Evolutionary conservation across 257 asterid genomes (phyloP), one percentile per base, ranked within the genome.

Genomic region (Scutellaria minor): DNA sequence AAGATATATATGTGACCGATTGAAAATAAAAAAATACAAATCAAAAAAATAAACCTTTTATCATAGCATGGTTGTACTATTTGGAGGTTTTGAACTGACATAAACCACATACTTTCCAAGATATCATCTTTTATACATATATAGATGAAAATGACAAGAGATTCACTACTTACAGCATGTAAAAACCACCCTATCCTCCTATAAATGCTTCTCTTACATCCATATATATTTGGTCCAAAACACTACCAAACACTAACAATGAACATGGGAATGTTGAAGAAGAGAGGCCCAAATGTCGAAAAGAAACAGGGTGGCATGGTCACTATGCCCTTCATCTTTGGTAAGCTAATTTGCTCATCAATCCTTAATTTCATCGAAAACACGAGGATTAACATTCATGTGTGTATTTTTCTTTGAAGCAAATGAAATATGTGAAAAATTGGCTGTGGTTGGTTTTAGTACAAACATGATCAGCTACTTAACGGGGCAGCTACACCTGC

Each of bases 261-360:
- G 67, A 83, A 76, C 5, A 79, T 84, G 84, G 87, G 45, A 63
- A 72, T 4, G 40, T 70, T 68, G 74, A 80, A 76, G 80, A 71
- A 73, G 72, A 81, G 66, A 61, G 73, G 35, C 63, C 11, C 6
- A 14, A 60, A 73, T 47, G 83, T 27, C 31, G 67, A 79, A 55
- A 86, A 66, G 75, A 82, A 77, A 79, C 84, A 89, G 85, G 98
- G 98, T 6, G 97, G 98, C 70, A 66, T 85, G 6, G 71, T 89
- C 76, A 90, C 97, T 11, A 90, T 93, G 98, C 98, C 98, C 66
- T 93, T 93, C 88, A 93, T 93, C 67, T 93, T 93, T 59, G 93
- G 98, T 90, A 80, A 80, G 88, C 51, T 24, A 24, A 24, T 24
- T 60, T 75, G 6, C 27, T 48, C 24, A 4, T 40, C 61, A 55